Evolutionary conservation across 2,329 filamentous ascomycete species (phyloP).

Genomic region (Trichoderma harzianum): DNA sequence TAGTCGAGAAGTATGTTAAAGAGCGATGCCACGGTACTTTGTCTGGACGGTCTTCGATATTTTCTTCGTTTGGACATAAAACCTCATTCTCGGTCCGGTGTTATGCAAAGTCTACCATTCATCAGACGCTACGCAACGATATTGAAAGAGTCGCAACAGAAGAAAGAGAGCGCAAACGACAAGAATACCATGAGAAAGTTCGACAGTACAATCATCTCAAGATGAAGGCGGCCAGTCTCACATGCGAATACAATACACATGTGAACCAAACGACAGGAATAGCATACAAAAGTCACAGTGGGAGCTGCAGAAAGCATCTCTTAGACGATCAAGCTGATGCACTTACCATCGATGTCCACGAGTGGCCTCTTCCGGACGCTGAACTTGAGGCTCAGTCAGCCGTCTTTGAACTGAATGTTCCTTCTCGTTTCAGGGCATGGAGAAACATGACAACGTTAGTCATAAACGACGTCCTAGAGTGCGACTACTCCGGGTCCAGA

Average conservation of each 20-base stretch:
- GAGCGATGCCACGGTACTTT: neutral
- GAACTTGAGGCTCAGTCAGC: slow-evolving; percentile 36
- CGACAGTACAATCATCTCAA: neutral
- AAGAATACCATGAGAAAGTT: neutral
- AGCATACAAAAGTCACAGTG: neutral
- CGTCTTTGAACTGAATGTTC: slow-evolving; percentile 51
- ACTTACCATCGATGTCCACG: slow-evolving; percentile 47
- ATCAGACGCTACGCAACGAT: neutral
- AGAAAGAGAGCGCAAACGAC: neutral
- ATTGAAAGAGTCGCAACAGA: neutral
- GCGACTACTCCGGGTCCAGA: neutral
- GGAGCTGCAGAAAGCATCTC: neutral
- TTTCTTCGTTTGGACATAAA: neutral
- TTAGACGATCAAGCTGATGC: slow-evolving; percentile 27
- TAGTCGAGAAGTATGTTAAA: neutral
- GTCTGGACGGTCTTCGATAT: neutral
- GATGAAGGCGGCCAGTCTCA: accelerated
- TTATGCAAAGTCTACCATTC: neutral
- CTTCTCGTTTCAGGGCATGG: slow-evolving; percentile 23
- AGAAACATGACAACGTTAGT: neutral
- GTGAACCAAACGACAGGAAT: neutral
- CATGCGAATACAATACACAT: neutral
- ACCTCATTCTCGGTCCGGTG: neutral
- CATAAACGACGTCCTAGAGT: neutral
- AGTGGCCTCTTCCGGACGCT: slow-evolving; percentile 51